Evolutionary conservation across 2,329 filamentous ascomycete species (phyloP), one percentile per base, ranked within the genome.

Genomic region (Chaetomiaceae sp.): DNA sequence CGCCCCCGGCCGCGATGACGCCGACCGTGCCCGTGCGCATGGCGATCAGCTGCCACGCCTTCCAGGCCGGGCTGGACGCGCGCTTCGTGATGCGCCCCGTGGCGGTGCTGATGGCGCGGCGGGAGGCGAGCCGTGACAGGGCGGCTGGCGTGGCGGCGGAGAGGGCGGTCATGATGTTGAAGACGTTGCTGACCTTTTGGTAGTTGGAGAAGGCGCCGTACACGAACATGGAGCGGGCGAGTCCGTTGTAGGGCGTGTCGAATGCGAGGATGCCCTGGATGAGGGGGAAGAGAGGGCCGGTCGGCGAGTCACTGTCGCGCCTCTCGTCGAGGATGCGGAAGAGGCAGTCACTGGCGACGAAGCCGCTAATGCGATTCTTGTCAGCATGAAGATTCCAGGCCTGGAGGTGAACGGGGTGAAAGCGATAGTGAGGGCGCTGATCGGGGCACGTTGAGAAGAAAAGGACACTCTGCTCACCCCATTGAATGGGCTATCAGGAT

Each of bases 401-500:
- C 22, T 6, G 22, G 22, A 24, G 9, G 22, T n/a, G n/a, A n/a
- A n/a, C n/a, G n/a, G n/a, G n/a, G n/a, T n/a, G n/a, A n/a, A n/a
- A n/a, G n/a, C n/a, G n/a, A n/a, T n/a, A n/a, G n/a, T n/a, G n/a
- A n/a, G n/a, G n/a, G n/a, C n/a, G n/a, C n/a, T n/a, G n/a, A n/a
- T n/a, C n/a, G n/a, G 22, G 14, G 3, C 4, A 9, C 8, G 15
- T 2, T 4, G 35, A 6, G 1, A 40, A 10, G 9, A 17, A 18
- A 22, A 2, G 2, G 9, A 14, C 36, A n/a, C 1, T 6, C 3
- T 8, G 52, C 68, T 53, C 57, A 74, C 74, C 84, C 84, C 83
- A 82, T 95, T 3, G 85, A 90, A 64, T 95, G 89, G 1, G 88
- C 88, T 20, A 93, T 73, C 1, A 95, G 72, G 32, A 95, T 72